Conservation (phyloP, 345 rosid species). For the Rubroshorea leprosula region DNA sequence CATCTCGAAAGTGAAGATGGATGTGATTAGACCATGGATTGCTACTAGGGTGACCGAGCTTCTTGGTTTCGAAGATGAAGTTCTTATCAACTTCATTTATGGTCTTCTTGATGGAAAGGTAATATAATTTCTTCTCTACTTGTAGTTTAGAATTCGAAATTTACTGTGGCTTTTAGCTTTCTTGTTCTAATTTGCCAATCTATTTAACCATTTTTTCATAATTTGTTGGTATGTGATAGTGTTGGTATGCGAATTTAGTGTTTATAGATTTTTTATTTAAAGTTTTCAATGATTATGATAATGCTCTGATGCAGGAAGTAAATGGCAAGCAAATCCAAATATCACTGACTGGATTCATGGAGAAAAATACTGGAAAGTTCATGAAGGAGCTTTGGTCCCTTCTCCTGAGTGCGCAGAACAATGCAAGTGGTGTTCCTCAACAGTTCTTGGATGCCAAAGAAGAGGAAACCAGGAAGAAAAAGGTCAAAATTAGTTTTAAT, state of each 20-base stretch:
- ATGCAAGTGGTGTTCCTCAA: conserved; percentile 92
- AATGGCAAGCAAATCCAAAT: conserved; percentile 92
- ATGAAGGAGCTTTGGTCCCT: conserved; percentile 98
- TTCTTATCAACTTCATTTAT: conserved; percentile 88
- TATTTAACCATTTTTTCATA: too few relatives aligned
- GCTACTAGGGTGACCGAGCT: conserved; percentile 87
- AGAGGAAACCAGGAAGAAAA: conserved; percentile 70
- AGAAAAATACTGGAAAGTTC: conserved; percentile 88
- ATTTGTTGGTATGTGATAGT: too few relatives aligned
- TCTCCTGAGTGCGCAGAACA: conserved; percentile 84
- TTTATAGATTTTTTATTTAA: too few relatives aligned
- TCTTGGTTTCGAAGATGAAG: conserved; percentile 97
- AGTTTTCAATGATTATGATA: too few relatives aligned
- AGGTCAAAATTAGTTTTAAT: conserved; percentile 37
- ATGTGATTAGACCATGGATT: conserved; percentile 92
- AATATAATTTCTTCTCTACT: conserved; percentile 12
- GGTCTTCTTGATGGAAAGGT: conserved; percentile 95
- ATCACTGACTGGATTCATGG: conserved; percentile 93
- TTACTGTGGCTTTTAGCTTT: too few relatives aligned
- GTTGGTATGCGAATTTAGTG: too few relatives aligned
- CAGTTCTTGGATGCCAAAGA: conserved; percentile 79
- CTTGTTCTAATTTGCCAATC: too few relatives aligned
- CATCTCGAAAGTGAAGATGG: conserved; percentile 87
- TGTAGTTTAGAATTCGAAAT: too few relatives aligned
- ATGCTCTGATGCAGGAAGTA: conserved; percentile 53